These are phyloP conservation scores for Mariannaea sp. DNA, from an alignment of 2,329 filamentous ascomycete genomes.

Conservation along the genomic window DNA sequence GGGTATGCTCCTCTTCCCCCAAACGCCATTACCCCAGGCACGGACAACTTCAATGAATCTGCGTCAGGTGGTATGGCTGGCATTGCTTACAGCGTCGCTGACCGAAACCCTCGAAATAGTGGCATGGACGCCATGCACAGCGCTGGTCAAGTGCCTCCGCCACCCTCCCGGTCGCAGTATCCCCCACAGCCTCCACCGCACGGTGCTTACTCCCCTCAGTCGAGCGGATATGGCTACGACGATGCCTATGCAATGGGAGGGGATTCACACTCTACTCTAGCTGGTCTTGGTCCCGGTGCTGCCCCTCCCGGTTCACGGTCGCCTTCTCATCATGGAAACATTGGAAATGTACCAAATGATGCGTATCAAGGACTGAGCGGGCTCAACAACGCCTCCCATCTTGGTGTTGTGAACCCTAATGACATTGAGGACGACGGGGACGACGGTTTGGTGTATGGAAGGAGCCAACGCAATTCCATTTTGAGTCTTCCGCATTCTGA, in stretches of 20 bases:
- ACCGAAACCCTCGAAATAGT: conserved; percentile 66
- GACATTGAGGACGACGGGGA: conserved; percentile 87
- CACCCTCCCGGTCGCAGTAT: conserved; percentile 43
- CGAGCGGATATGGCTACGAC: conserved; percentile 35
- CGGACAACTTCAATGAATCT: conserved; percentile 68
- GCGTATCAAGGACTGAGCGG: conserved; percentile 66
- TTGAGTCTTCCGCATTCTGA: conserved; percentile 58
- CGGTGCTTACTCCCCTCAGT: conserved; percentile 29
- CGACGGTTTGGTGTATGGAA: conserved; percentile 70
- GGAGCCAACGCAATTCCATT: conserved; percentile 59
- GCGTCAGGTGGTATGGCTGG: conserved; percentile 70
- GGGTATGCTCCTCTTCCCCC: conserved; percentile 33
- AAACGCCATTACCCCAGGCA: conserved; percentile 60
- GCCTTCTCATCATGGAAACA: conserved; percentile 35
- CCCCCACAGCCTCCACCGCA: conserved; percentile 10
- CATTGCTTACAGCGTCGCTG: conserved; percentile 69
- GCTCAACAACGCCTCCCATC: conserved; percentile 51
- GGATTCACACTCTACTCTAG: conserved; percentile 48
- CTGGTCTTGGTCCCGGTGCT: conserved; percentile 37
- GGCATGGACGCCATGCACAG: conserved; percentile 65
- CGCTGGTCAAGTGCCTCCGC: conserved; percentile 43
- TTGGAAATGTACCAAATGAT: conserved; percentile 61
- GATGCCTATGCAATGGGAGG: conserved; percentile 18
- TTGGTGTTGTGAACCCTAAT: conserved; percentile 73
- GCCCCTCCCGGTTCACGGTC: conserved; percentile 26